Conservation (phyloP, 306 rosid species). For the Cotoneaster glaucophyllus region DNA sequence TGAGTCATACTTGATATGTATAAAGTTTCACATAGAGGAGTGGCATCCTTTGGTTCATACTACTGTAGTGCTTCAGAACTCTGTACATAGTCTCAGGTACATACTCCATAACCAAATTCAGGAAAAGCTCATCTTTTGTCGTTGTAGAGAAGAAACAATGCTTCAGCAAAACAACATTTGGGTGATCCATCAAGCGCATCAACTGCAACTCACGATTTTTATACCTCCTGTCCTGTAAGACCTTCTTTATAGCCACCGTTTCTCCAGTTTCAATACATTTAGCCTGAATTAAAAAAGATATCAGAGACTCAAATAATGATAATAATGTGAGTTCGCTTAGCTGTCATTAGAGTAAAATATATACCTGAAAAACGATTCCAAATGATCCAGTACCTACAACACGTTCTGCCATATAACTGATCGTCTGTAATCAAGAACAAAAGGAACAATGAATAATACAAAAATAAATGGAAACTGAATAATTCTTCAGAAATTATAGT, state of each 20-base stretch:
- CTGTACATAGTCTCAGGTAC: constrained; percentile 84
- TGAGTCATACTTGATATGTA: constrained; percentile 71
- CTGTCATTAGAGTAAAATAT: constrained; percentile 8
- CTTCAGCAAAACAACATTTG: constrained; percentile 72
- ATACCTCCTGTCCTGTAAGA: constrained; percentile 80
- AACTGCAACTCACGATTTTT: constrained; percentile 90
- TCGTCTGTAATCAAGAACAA: constrained; percentile 54
- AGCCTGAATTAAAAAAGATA: constrained; percentile 41
- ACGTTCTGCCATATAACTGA: constrained; percentile 98
- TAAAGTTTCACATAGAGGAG: constrained; percentile 86
- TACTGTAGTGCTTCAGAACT: constrained; percentile 74
- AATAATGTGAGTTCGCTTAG: not conserved
- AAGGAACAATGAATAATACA: constrained; percentile 16
- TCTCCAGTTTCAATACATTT: constrained; percentile 92
- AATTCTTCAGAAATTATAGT: constrained; percentile 10
- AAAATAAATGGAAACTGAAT: constrained; percentile 5
- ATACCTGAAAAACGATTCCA: constrained; percentile 91
- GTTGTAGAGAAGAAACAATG: constrained; percentile 91
- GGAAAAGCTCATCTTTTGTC: constrained; percentile 74
- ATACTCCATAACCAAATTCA: constrained; percentile 90
- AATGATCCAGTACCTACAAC: constrained; percentile 96
- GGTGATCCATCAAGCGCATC: constrained; percentile 96
- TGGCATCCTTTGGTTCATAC: constrained; percentile 87
- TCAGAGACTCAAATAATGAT: constrained; percentile 23
- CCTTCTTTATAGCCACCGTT: constrained; percentile 86